Evolutionary conservation across 176 grass and related monocot genomes (phyloP), one percentile per base, ranked within the genome.

Genomic region (Tillandsia leiboldiana): DNA sequence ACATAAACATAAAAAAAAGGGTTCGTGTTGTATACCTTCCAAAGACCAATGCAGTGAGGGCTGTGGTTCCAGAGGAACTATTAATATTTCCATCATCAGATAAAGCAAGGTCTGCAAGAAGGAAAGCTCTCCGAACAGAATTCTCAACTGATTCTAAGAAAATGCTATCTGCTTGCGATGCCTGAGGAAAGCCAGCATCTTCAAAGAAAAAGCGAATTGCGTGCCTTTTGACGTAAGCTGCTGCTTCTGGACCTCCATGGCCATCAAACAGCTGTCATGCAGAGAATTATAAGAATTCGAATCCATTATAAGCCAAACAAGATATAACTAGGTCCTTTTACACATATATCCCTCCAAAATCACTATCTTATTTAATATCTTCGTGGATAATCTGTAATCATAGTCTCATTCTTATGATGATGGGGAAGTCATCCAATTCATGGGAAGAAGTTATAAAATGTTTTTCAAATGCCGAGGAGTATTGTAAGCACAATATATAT

Each of bases 201-300:
- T 92, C 84, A 72, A 92, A 92, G 50, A 97, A 80, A 50, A 92
- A 64, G 62, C 74, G 83, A 26, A 85, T 79, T 18, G 86, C 89
- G 64, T 97, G 79, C 11, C 70, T 81, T 67, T 92, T 97, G 80
- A 97, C 90, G 79, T 83, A 97, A 10, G 82, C 82, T 47, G 89
- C 89, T 42, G 89, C 94, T 75, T 92, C 94, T 61, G 84, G 61
- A 68, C 94, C 89, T 57, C 89, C 94, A 79, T 97, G 94, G 3
- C 94, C 94, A 51, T 97, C 94, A 82, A 97, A 97, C 1, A 97
- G 82, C 93, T 97, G 72, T 51, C 63, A 27, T 47, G 52, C 49
- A 54, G 10, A 18, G 47, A 70, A 53, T 50, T 42, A 57, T 27
- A 24, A 70, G 11, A 51, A 10, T 22, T 9, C 15, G 1, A 11